Base-by-base conservation (phyloP, 2,329 filamentous ascomycete genomes). In the Xylaria sp. region DNA sequence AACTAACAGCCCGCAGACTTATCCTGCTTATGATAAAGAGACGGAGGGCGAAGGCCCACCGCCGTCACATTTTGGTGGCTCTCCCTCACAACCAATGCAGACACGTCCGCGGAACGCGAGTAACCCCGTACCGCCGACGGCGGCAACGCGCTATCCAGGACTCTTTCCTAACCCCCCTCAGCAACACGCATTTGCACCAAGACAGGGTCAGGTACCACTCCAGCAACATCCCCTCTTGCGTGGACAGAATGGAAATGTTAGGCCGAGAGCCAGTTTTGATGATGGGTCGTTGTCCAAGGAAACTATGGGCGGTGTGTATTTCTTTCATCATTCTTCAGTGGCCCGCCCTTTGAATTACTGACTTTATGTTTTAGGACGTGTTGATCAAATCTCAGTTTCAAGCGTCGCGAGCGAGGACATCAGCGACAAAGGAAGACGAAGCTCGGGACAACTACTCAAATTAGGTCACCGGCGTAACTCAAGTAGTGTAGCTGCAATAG, bases 21-120 rank as follows among this genome's bases (percentile, higher is more conserved):
- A 75, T 48, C 81, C 79, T 61, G 83, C 80, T 9, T 83, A 83
- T 48, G 85, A 87, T 60, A 88, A 87, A 72, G 86, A 88, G 73
- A 86, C 82, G 0, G 85, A 76, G 25, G 72, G 66, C 20, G 63
- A 69, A 13, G 63, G 66, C 34, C 60, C 71, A 39, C 61, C 72
- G n/a, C 72, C 72, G 9, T 63, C 73, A 15, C 70, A 67, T 43
- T 60, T 64, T 25, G 68, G 59, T 18, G 65, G 61, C 15, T 59
- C 66, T 30, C 55, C 69, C 8, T 67, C 72, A 20, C 74, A 72
- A 23, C 70, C 59, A 36, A 55, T 69, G 3, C 76, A 76, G 63
- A 56, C 70, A 25, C 71, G 70, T 2, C 67, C 66, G 15, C 72
- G 69, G 43, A 74, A 75, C 57, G 9, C 50, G 13, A 65, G 59